These are phyloP conservation scores for Sphaceloma murrayae DNA, from an alignment of 2,329 filamentous ascomycete genomes.

Conservation along the genomic window DNA sequence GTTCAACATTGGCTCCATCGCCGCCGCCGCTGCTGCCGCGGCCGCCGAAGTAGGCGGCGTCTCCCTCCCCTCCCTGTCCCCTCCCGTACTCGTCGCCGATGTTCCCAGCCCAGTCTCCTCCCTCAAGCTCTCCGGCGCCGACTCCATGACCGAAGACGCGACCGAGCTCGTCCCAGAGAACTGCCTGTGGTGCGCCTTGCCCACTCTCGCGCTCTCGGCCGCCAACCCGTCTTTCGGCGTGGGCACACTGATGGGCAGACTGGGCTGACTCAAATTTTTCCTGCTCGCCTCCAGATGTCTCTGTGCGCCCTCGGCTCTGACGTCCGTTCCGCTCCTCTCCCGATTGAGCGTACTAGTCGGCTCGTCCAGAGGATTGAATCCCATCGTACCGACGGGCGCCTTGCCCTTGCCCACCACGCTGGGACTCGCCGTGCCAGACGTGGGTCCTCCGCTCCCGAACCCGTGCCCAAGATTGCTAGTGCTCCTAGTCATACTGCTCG, in stretches of 20 bases:
- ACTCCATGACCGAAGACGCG: conserved; percentile 66
- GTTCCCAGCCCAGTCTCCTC: conserved; percentile 28
- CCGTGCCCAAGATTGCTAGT: conserved; percentile 46
- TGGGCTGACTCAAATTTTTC: conserved; percentile 31
- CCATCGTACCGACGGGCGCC: conserved; percentile 34
- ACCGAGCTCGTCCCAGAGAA: conserved; percentile 81
- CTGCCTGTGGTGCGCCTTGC: conserved; percentile 56
- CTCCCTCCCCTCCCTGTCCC: no score
- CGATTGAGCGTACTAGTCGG: conserved; percentile 35
- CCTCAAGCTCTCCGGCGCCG: conserved; percentile 40
- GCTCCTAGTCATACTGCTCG: conserved; percentile 27
- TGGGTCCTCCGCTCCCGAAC: no score
- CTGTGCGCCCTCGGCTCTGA: conserved; percentile 32
- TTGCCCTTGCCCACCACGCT: conserved; percentile 39
- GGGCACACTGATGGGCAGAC: conserved; percentile 22
- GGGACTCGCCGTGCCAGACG: conserved; percentile 21
- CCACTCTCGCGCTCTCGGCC: no score
- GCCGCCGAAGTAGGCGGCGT: conserved; percentile 43
- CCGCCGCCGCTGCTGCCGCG: conserved; percentile 40
- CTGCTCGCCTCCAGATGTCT: conserved; percentile 39
- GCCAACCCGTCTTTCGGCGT: conserved; percentile 21
- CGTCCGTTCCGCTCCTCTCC: conserved; percentile 20
- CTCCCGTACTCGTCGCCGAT: conserved; percentile 43
- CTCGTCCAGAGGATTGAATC: conserved; percentile 36
- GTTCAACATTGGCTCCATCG: conserved; percentile 90